phyloP scores from a whole-genome alignment of 352 stramenopile species.

The Sclerospora graminicola region DNA sequence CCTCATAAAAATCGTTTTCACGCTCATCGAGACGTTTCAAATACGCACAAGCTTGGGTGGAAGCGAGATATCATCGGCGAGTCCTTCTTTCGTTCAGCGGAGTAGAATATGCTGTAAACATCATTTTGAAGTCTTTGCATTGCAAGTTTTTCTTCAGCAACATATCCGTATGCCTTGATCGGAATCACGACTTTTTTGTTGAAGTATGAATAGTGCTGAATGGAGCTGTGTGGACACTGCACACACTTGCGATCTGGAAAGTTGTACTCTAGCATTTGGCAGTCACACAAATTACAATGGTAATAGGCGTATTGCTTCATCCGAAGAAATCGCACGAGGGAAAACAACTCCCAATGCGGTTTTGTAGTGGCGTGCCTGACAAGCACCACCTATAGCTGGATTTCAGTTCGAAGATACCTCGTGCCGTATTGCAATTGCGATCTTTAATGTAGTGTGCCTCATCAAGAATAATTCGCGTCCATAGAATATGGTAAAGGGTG shows the following conservation, averaged over 20 bases:
- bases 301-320: no score
- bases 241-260: no score
- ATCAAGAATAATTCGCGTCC: no score
- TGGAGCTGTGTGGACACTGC: no score
- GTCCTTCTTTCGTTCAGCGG: conserved; percentile 96
- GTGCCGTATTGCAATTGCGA: conserved; percentile 94
- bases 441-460: no score
- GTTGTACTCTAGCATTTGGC: no score
- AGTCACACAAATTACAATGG: no score
- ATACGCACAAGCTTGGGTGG: no score
- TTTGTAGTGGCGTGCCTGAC: conserved; percentile 94
- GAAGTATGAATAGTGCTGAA: conserved; percentile 97
- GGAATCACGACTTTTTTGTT: no score
- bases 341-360: conserved; percentile 94
- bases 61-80: conserved; percentile 92
- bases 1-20: no score
- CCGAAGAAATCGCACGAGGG: no score
- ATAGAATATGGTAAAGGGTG: no score
- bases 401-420: conserved; percentile 94
- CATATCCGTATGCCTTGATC: conserved; percentile 91
- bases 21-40: conserved; percentile 77
- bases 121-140: conserved; percentile 96
- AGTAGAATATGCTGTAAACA: conserved; percentile 86
- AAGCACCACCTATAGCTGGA: conserved; percentile 96
- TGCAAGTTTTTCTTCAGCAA: conserved; percentile 86